Conservation (phyloP, 2,329 filamentous ascomycete species). For the Aspergillus versicolor region DNA sequence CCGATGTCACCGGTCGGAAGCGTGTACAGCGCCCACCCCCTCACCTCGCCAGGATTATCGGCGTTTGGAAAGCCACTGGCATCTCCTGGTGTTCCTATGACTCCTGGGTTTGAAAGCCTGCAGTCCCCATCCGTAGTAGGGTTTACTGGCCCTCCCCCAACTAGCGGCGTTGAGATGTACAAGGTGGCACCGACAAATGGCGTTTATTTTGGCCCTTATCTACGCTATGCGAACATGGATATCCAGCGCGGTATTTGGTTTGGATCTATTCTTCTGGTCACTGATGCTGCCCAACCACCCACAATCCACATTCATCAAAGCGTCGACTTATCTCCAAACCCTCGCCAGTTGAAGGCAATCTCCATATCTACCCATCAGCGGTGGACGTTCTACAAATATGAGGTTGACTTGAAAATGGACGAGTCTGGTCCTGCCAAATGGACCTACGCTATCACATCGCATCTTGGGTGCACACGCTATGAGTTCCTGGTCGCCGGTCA, state of each 20-base stretch:
- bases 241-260: slow-evolving; percentile 86
- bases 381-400: slow-evolving; percentile 96
- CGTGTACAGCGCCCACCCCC: slow-evolving; percentile 68
- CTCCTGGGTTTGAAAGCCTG: slow-evolving; percentile 81
- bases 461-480: slow-evolving; percentile 95
- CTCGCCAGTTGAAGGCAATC: slow-evolving; percentile 77
- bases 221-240: slow-evolving; percentile 97
- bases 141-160: slow-evolving; percentile 84
- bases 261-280: slow-evolving; percentile 90
- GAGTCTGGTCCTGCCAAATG: slow-evolving; percentile 76
- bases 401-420: slow-evolving; percentile 85
- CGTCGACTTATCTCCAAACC: slow-evolving; percentile 86
- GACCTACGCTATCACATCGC: slow-evolving; percentile 98
- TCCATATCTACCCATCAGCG: slow-evolving; percentile 86
- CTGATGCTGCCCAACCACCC: slow-evolving; percentile 85
- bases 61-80: slow-evolving; percentile 58
- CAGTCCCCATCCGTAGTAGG: slow-evolving; percentile 75
- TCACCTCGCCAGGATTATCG: slow-evolving; percentile 67
- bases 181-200: slow-evolving; percentile 91
- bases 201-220: slow-evolving; percentile 95
- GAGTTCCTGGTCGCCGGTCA: slow-evolving; percentile 93
- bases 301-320: slow-evolving; percentile 95
- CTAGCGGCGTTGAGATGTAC: slow-evolving; percentile 88
- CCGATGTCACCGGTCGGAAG: slow-evolving; percentile 81
- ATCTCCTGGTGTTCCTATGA: slow-evolving; percentile 80